Evolutionary conservation across 495 filamentous ascomycete genomes (phyloP).

Genomic region (Aspergillus carlsbadensis): DNA sequence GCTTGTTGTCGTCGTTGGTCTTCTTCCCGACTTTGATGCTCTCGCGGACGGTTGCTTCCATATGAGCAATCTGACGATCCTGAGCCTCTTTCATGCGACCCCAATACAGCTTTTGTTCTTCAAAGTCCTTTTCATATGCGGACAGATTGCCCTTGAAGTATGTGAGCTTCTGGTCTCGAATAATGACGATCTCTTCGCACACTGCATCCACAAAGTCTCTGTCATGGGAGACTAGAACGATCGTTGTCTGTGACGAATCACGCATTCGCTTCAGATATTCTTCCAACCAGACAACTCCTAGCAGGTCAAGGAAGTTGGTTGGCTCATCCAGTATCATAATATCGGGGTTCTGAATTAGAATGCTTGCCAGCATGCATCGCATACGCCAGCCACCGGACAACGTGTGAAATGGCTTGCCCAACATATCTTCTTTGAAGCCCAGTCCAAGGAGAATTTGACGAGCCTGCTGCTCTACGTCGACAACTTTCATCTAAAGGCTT

Average conservation of each 20-base stretch:
- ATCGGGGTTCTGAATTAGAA: constrained; percentile 68
- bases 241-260: constrained; percentile 34
- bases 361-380: constrained; percentile 65
- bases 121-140: constrained; percentile 64
- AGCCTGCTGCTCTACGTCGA: constrained; percentile 56
- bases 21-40: constrained; percentile 67
- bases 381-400: constrained; percentile 82
- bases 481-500: constrained; percentile 35
- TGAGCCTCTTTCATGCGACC: constrained; percentile 76
- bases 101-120: constrained; percentile 61
- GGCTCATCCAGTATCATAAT: constrained; percentile 85
- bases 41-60: constrained; percentile 70
- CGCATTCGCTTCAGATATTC: constrained; percentile 58
- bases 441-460: constrained; percentile 65
- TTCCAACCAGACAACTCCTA: constrained; percentile 82
- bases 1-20: constrained; percentile 74
- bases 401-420: constrained; percentile 55
- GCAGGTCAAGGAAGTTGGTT: constrained; percentile 80
- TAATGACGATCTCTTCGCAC: constrained; percentile 72
- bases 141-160: constrained; percentile 61
- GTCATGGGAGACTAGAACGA: constrained; percentile 79
- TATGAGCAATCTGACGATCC: constrained; percentile 72
- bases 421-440: constrained; percentile 63
- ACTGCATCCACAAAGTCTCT: constrained; percentile 69
- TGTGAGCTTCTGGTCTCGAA: constrained; percentile 58